Evolutionary conservation across 2,329 filamentous ascomycete species (phyloP).

Genomic region (Fusarium albosuccineum): DNA sequence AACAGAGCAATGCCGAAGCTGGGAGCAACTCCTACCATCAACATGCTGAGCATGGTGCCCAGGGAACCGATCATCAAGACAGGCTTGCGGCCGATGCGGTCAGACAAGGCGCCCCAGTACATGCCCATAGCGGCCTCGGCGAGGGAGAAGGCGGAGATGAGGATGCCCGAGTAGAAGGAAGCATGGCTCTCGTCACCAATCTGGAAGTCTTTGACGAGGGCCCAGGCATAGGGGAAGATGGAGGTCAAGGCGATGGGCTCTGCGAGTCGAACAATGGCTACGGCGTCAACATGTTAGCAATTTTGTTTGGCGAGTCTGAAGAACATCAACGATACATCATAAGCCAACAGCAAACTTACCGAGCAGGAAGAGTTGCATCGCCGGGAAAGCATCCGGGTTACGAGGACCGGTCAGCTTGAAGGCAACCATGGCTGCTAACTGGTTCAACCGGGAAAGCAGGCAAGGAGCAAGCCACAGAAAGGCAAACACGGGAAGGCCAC

Average conservation of each 20-base stretch:
- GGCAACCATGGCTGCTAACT: constrained; percentile 63
- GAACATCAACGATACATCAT: constrained; percentile 54
- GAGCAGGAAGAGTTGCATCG: constrained; percentile 84
- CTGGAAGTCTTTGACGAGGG: constrained; percentile 81
- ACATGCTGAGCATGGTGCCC: constrained; percentile 85
- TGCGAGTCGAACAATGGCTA: constrained; percentile 91
- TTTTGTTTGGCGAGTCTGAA: constrained; percentile 80
- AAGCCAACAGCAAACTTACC: constrained; percentile 66
- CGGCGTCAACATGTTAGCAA: background rate
- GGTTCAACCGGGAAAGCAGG: constrained; percentile 32
- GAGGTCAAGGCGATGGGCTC: constrained; percentile 94
- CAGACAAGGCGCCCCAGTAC: constrained; percentile 88
- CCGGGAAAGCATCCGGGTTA: constrained; percentile 82
- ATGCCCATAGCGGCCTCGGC: constrained; percentile 87
- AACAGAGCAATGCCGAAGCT: constrained; percentile 87
- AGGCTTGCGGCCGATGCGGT: constrained; percentile 86
- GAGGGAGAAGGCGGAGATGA: constrained; percentile 88
- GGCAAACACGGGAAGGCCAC: constrained; percentile 11
- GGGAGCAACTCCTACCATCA: constrained; percentile 84
- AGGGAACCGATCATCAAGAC: constrained; percentile 84
- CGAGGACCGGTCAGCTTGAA: constrained; percentile 64
- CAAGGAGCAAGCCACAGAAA: constrained; percentile 10
- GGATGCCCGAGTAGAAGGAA: constrained; percentile 87
- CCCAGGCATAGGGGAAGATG: constrained; percentile 93
- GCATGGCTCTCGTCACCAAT: constrained; percentile 80